phyloP scores from a whole-genome alignment of 768 basidiomycete species.

The Auriscalpium microsporum region DNA sequence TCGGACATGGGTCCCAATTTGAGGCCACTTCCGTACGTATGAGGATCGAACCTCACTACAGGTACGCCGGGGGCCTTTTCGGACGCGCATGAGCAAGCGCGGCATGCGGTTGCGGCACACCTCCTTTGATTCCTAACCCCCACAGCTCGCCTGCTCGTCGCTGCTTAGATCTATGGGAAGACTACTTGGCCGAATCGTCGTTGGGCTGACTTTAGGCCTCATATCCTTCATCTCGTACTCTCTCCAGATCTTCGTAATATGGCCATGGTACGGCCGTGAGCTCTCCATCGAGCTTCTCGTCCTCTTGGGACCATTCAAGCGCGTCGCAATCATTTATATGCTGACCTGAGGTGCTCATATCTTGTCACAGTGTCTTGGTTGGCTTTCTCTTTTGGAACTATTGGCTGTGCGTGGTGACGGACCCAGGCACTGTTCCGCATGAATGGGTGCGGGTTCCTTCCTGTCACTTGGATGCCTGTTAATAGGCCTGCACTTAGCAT shows the following conservation, averaged over 20 bases:
- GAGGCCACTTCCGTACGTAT: too few relatives aligned
- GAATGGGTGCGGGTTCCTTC: constrained; percentile 52
- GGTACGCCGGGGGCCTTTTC: too few relatives aligned
- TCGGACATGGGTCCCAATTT: too few relatives aligned
- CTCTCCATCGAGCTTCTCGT: constrained; percentile 65
- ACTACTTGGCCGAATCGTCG: constrained; percentile 52
- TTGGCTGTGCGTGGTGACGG: constrained; percentile 67
- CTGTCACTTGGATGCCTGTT: background rate
- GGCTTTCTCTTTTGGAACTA: constrained; percentile 84
- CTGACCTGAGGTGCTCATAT: background rate
- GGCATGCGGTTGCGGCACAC: background rate
- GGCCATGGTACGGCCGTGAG: constrained; percentile 85
- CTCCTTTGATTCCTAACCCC: background rate
- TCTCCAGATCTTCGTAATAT: constrained; percentile 81
- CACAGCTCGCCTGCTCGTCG: background rate
- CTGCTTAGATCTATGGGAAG: constrained; percentile 27
- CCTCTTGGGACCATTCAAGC: constrained; percentile 91
- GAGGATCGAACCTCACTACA: too few relatives aligned
- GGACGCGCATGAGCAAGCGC: too few relatives aligned
- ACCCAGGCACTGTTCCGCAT: constrained; percentile 78
- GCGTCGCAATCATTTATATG: constrained; percentile 21
- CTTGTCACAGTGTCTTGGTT: constrained; percentile 52
- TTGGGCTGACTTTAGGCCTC: constrained; percentile 59
- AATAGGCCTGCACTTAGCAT: constrained; percentile 35
- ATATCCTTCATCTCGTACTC: constrained; percentile 86